These are phyloP conservation scores for Xanthoceras sorbifolium DNA, from an alignment of 345 rosid genomes.

Conservation along the genomic window DNA sequence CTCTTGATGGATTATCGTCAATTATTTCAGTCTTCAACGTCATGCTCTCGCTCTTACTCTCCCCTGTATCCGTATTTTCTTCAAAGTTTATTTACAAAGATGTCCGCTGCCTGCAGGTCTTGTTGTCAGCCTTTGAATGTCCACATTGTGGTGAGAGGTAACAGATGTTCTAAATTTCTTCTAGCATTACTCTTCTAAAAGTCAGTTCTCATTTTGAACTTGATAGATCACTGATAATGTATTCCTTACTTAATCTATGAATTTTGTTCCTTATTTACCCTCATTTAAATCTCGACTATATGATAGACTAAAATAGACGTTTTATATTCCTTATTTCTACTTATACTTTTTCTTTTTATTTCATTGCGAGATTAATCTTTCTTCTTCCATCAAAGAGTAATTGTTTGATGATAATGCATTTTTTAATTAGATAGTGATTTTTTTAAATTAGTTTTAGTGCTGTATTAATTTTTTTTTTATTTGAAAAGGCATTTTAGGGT, in stretches of 20 bases:
- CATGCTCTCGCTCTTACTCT: too few relatives aligned
- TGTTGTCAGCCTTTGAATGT: slow-evolving; percentile 91
- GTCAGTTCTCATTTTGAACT: neutral
- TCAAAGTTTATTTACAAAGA: neutral
- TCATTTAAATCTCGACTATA: too few relatives aligned
- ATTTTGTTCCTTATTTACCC: neutral
- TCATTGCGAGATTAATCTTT: neutral
- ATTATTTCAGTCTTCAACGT: too few relatives aligned
- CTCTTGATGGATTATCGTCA: too few relatives aligned
- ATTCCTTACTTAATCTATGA: too few relatives aligned
- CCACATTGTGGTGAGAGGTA: slow-evolving; percentile 92
- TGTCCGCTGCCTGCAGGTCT: slow-evolving; percentile 50
- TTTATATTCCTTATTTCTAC: neutral
- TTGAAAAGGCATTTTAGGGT: neutral
- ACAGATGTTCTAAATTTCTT: neutral
- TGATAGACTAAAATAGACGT: neutral
- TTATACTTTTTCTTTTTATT: neutral
- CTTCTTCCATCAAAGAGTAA: neutral
- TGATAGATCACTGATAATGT: too few relatives aligned
- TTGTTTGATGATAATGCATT: neutral
- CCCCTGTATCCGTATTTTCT: too few relatives aligned
- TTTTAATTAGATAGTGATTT: neutral
- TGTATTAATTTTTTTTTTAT: neutral
- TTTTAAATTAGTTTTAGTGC: neutral
- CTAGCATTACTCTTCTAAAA: neutral